Conservation (phyloP, 768 basidiomycete species). For the Suillus subalutaceus region DNA sequence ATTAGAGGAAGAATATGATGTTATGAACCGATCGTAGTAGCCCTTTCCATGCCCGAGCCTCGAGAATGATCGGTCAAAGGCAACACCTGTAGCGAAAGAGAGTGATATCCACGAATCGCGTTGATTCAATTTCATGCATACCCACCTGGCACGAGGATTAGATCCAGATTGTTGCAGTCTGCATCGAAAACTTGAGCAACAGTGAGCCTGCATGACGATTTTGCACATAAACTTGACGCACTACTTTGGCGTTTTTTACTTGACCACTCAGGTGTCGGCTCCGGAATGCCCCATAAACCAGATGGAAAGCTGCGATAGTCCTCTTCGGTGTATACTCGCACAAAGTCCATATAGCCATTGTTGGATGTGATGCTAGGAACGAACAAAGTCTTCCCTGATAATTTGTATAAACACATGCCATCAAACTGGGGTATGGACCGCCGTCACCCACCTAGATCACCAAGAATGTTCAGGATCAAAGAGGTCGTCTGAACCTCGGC, state of each 20-base stretch:
- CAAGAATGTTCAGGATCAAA: conserved; percentile 55
- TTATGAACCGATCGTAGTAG: conserved; percentile 78
- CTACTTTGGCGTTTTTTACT: conserved; percentile 52
- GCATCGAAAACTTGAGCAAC: conserved; percentile 32
- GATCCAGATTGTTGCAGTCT: conserved; percentile 49
- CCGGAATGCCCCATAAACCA: conserved; percentile 78
- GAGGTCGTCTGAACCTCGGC: conserved; percentile 66
- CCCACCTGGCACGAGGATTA: conserved; percentile 71
- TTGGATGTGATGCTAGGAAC: conserved; percentile 64
- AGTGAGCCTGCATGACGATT: conserved; percentile 8
- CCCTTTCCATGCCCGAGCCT: conserved; percentile 85
- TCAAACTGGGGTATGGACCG: neutral
- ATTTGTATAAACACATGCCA: neutral
- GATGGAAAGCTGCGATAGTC: conserved; percentile 60
- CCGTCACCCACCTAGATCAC: conserved; percentile 46
- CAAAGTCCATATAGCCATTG: conserved; percentile 61
- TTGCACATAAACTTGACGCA: conserved; percentile 35
- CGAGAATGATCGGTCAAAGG: conserved; percentile 68
- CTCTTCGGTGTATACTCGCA: conserved; percentile 58
- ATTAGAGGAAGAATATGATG: conserved; percentile 47
- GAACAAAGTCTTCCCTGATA: conserved; percentile 64
- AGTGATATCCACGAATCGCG: neutral
- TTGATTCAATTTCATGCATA: conserved; percentile 10
- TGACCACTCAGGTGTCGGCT: conserved; percentile 53
- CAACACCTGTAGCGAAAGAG: conserved; percentile 54